Conservation (phyloP, 805 yeast species). For the Kodamaea leandrae region DNA sequence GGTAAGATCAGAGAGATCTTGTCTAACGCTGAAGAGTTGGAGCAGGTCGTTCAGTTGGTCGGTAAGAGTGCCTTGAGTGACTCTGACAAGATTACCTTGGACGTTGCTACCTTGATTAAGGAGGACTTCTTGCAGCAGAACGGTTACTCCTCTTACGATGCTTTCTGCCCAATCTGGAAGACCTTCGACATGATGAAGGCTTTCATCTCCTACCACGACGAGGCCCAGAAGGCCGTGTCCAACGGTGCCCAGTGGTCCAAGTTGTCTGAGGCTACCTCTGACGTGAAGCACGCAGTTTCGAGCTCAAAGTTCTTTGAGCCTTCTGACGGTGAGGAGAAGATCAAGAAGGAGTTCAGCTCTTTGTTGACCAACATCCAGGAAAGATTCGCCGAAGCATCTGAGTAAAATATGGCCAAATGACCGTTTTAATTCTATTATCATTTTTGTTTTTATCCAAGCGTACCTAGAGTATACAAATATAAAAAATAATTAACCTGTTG, state of each 20-base stretch:
- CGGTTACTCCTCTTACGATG: constrained; percentile 97
- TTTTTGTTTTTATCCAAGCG: constrained; percentile 9
- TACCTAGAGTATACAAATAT: constrained; percentile 2
- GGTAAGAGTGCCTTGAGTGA: constrained; percentile 98
- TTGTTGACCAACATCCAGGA: constrained; percentile 76
- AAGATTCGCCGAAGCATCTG: constrained; percentile 93
- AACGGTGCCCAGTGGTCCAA: constrained; percentile 95
- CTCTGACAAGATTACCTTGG: constrained; percentile 93
- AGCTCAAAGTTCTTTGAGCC: constrained; percentile 97
- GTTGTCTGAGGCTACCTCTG: constrained; percentile 83
- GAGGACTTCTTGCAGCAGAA: constrained; percentile 99
- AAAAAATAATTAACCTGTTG: neutral
- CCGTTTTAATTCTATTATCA: constrained; percentile 13
- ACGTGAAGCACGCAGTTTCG: constrained; percentile 89
- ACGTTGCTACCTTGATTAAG: constrained; percentile 85
- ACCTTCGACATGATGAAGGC: constrained; percentile 97
- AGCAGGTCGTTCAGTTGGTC: constrained; percentile 98
- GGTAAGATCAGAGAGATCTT: constrained; percentile 90
- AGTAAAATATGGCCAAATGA: constrained; percentile 41
- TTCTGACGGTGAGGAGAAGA: constrained; percentile 79
- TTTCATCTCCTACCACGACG: constrained; percentile 87
- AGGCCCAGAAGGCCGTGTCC: constrained; percentile 95
- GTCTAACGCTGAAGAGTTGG: constrained; percentile 96
- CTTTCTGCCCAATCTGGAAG: constrained; percentile 99
- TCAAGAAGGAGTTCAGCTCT: constrained; percentile 71